Percentiles rank a stretch among this genome's conserved stretches.
These are phyloP conservation scores for Penicillium verrucosum DNA, from an alignment of 2,329 filamentous ascomycete genomes.

Conservation along the genomic window DNA sequence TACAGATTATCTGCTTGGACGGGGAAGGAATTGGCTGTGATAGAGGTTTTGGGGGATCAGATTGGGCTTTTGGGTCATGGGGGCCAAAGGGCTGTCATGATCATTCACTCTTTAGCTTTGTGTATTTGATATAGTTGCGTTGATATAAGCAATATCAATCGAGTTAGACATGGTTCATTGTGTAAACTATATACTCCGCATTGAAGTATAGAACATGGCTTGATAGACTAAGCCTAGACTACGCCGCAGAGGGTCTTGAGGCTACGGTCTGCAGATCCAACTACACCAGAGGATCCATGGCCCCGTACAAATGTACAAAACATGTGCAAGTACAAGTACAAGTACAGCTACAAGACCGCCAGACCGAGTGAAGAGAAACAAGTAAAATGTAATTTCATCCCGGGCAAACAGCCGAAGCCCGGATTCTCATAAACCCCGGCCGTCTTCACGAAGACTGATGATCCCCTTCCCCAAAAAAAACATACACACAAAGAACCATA, in stretches of 20 bases:
- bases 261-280: background rate
- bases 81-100: background rate
- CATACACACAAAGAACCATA: conserved; percentile 20
- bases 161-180: background rate
- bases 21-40: background rate
- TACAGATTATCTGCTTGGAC: background rate
- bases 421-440: conserved; percentile 27
- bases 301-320: background rate
- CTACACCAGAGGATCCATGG: background rate
- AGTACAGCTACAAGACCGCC: conserved; percentile 2
- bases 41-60: background rate
- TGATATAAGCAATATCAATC: background rate
- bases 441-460: conserved; percentile 21
- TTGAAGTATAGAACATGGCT: background rate
- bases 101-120: background rate
- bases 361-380: conserved; percentile 22
- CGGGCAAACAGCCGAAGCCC: conserved; percentile 26
- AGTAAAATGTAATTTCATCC: conserved; percentile 27
- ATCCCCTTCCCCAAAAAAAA: conserved; percentile 19
- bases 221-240: background rate
- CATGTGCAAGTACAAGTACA: background rate
- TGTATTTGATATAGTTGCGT: background rate
- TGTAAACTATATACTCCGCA: background rate
- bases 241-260: background rate
- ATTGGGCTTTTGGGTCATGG: background rate